Evolutionary conservation across 371 early-diverging fungal genomes (phyloP).

Genomic region (Basidiobolus meristosporus): DNA sequence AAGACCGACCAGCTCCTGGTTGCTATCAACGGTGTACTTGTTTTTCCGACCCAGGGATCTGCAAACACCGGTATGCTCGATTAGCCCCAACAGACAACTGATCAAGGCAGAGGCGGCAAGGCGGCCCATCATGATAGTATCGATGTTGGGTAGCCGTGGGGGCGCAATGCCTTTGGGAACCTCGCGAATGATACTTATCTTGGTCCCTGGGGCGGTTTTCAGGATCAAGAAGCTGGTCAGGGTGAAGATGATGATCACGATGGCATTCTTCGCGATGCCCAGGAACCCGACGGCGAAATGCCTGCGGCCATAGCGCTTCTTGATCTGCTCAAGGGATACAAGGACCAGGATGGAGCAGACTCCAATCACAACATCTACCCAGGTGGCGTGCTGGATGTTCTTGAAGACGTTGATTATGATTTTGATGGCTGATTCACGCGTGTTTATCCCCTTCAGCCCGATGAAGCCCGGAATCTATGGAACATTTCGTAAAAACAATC

Average conservation of each 20-base stretch:
- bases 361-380: constrained; percentile 26
- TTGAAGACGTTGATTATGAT: constrained; percentile 24
- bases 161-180: constrained; percentile 49
- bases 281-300: constrained; percentile 14
- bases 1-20: constrained; percentile 70
- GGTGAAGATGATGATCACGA: constrained; percentile 24
- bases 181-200: constrained; percentile 25
- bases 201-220: not conserved
- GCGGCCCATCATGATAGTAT: too few species aligned
- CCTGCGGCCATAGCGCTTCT: constrained; percentile 1
- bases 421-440: not conserved
- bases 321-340: constrained; percentile 14
- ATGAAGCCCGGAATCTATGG: constrained; percentile 3
- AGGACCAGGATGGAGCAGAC: constrained; percentile 17
- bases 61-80: too few species aligned
- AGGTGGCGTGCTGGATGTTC: constrained; percentile 14
- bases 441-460: not conserved
- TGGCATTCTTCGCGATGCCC: constrained; percentile 17
- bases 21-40: constrained; percentile 22
- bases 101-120: too few species aligned
- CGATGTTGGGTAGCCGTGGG: constrained; percentile 18
- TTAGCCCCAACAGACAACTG: too few species aligned
- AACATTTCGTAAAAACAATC: too few species aligned
- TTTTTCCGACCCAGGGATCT: constrained; percentile 26
- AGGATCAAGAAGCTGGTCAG: constrained; percentile 16